A percentile compares a stretch with the other conserved stretches of the same genome.
These are phyloP conservation scores for Gnaphalium uliginosum DNA, from an alignment of 129 eudicot species.

Conservation along the genomic window DNA sequence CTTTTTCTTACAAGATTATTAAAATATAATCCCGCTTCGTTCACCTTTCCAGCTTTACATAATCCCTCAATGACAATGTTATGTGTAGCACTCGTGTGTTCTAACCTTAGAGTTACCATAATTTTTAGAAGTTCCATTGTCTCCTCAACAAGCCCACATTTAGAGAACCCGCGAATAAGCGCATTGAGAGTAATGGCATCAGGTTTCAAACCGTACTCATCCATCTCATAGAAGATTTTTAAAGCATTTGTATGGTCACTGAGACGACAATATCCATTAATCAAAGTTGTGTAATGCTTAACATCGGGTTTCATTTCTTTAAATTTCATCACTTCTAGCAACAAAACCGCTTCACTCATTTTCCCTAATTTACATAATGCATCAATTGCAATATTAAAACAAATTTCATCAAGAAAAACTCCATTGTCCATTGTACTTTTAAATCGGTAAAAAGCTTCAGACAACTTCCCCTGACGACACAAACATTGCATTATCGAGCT, in stretches of 20 bases:
- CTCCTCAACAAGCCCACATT: conserved; percentile 43
- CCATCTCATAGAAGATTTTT: conserved; percentile 48
- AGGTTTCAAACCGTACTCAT: conserved; percentile 47
- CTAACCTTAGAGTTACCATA: conserved; percentile 52
- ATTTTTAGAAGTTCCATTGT: conserved; percentile 31
- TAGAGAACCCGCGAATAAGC: conserved; percentile 57
- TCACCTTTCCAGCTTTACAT: conserved; percentile 52
- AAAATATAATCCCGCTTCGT: conserved; percentile 61
- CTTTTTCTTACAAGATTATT: conserved; percentile 48
- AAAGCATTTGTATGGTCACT: conserved; percentile 45
- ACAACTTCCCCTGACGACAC: conserved; percentile 42
- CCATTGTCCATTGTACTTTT: conserved; percentile 37
- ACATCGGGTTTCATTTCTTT: conserved; percentile 52
- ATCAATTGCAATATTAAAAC: conserved; percentile 51
- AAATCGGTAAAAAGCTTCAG: conserved; percentile 51
- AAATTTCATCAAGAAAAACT: conserved; percentile 50
- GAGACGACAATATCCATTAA: conserved; percentile 47
- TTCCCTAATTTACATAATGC: conserved; percentile 59
- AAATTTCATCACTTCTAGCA: conserved; percentile 62
- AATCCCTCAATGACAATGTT: conserved; percentile 61
- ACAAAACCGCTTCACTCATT: conserved; percentile 47
- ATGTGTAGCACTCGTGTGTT: conserved; percentile 44
- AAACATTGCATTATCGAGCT: conserved; percentile 61
- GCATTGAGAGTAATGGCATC: conserved; percentile 59
- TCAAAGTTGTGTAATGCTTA: conserved; percentile 73